phyloP scores from a whole-genome alignment of 1,139 yeast genomes.

The Scheffersomyces parashehatae region DNA sequence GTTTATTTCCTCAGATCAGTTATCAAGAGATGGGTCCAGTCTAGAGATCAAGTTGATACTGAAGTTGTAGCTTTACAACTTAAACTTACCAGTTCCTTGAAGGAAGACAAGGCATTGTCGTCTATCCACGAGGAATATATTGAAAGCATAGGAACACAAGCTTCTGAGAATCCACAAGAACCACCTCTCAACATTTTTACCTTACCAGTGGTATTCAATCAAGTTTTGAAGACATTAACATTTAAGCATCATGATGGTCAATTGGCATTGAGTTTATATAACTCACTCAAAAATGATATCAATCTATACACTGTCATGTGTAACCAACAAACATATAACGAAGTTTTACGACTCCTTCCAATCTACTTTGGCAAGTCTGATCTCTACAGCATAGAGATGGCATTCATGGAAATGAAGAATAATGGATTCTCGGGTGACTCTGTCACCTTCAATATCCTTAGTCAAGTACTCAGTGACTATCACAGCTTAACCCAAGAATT shows the following conservation, averaged over 20 bases:
- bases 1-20: conserved; percentile 17
- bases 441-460: conserved; percentile 36
- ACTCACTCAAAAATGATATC: conserved; percentile 34
- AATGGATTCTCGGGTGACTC: conserved; percentile 44
- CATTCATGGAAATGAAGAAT: conserved; percentile 40
- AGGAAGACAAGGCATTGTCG: background rate
- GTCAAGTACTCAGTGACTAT: conserved; percentile 38
- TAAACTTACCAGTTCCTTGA: background rate
- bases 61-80: background rate
- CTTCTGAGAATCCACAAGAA: conserved; percentile 17
- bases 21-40: conserved; percentile 14
- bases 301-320: conserved; percentile 36
- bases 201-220: conserved; percentile 39
- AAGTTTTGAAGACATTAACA: conserved; percentile 25
- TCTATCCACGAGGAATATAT: conserved; percentile 18
- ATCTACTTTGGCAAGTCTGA: conserved; percentile 39
- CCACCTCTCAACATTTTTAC: conserved; percentile 38
- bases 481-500: conserved; percentile 32
- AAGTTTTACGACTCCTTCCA: conserved; percentile 40
- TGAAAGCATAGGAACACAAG: conserved; percentile 12
- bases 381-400: conserved; percentile 36
- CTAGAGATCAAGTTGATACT: background rate
- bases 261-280: conserved; percentile 37
- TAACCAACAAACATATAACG: conserved; percentile 46
- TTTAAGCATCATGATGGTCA: conserved; percentile 37